Conservation (phyloP, 805 yeast species). For the Cyberlindnera amylophila region DNA sequence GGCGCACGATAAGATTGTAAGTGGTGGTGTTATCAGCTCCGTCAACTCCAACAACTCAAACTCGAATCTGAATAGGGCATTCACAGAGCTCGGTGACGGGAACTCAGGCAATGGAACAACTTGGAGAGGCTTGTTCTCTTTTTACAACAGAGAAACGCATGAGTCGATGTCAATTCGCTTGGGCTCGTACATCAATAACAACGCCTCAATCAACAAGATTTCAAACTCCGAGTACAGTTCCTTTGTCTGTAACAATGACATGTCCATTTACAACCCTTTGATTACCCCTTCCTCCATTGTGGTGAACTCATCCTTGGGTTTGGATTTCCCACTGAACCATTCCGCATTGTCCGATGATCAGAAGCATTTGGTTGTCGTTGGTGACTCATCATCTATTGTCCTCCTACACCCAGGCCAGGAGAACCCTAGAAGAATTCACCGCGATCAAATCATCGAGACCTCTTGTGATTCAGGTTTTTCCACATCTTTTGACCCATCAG, state of each 20-base stretch:
- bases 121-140: conserved; percentile 62
- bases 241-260: conserved; percentile 81
- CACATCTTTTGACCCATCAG: conserved; percentile 73
- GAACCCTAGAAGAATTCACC: conserved; percentile 25
- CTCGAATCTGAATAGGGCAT: conserved; percentile 4
- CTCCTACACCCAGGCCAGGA: conserved; percentile 40
- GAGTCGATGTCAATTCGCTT: conserved; percentile 48
- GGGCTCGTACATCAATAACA: conserved; percentile 82
- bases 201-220: conserved; percentile 52
- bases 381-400: conserved; percentile 70
- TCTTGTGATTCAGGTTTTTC: conserved; percentile 80
- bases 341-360: conserved; percentile 64
- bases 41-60: conserved; percentile 14
- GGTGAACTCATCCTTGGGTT: conserved; percentile 39
- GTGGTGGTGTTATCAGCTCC: conserved; percentile 48
- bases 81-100: conserved; percentile 19
- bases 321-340: conserved; percentile 71
- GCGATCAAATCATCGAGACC: conserved; percentile 45
- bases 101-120: conserved; percentile 30
- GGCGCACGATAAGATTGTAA: conserved; percentile 46
- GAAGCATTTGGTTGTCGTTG: conserved; percentile 60
- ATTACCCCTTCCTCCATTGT: conserved; percentile 46
- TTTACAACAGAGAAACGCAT: conserved; percentile 49
- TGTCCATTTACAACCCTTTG: conserved; percentile 61
- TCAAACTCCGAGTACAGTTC: conserved; percentile 48